These are phyloP conservation scores for Epicoccum nigrum DNA, from an alignment of 2,329 filamentous ascomycete genomes.

Conservation along the genomic window DNA sequence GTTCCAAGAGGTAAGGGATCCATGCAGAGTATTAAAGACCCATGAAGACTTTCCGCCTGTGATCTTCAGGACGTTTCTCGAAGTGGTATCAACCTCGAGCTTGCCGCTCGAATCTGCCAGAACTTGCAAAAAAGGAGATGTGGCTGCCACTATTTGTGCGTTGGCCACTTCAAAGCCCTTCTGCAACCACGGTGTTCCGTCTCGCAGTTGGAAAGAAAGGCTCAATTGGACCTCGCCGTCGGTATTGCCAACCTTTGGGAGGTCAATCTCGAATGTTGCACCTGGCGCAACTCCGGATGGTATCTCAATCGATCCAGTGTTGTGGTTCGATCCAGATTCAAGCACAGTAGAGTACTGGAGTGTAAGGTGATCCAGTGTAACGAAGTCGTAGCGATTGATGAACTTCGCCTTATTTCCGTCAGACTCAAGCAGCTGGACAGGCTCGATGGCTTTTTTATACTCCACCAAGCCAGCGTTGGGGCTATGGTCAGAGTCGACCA, in stretches of 20 bases:
- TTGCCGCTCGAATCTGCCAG: constrained; percentile 51
- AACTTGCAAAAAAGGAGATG: constrained; percentile 16
- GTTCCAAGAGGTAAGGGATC: constrained; percentile 51
- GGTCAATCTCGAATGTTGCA: constrained; percentile 32
- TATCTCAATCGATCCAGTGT: constrained; percentile 30
- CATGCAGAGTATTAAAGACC: constrained; percentile 59
- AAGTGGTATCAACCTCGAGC: constrained; percentile 37
- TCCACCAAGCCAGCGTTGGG: constrained; percentile 51
- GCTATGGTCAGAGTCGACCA: constrained; percentile 51
- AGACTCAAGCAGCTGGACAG: constrained; percentile 44
- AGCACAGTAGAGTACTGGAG: constrained; percentile 25
- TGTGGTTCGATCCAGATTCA: constrained; percentile 6
- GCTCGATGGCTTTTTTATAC: constrained; percentile 54
- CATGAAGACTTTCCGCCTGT: constrained; percentile 49
- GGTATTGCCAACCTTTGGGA: constrained; percentile 24
- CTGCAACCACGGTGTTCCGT: constrained; percentile 38
- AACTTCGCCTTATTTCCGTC: constrained; percentile 33
- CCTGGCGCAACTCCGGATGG: constrained; percentile 34
- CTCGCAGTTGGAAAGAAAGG: constrained; percentile 43
- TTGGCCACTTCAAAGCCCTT: constrained; percentile 47
- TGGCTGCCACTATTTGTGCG: constrained; percentile 37
- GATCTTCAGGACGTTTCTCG: constrained; percentile 31
- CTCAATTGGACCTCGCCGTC: constrained; percentile 27
- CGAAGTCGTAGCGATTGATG: constrained; percentile 46
- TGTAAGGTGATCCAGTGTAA: constrained; percentile 45